Base-by-base conservation (phyloP, 805 yeast genomes). In the Pichia rugopelliculosa region DNA sequence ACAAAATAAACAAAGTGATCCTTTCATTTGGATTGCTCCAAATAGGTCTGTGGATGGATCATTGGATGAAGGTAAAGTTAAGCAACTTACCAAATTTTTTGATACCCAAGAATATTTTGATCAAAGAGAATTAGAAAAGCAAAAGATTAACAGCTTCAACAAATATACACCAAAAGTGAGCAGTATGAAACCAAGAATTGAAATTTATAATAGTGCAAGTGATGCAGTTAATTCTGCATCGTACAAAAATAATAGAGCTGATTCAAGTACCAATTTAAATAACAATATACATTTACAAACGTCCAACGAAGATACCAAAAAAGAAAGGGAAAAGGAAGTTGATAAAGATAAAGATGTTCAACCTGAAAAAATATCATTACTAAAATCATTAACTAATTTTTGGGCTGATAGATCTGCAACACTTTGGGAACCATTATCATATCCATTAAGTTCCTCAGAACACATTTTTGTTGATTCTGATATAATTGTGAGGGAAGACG, bases 381-480 rank as follows among this genome's bases (percentile, higher is more conserved):
- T 93, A 69, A 87, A 86, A 57, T 80, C 95, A 0, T 69, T 95
- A 47, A 79, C 95, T 0, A 87, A 82, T 57, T 93, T 93, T 65
- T 93, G 98, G 98, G 97, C 97, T 1, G 98, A 93, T 66, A 71
- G 99, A 58, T 87, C 98, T 1, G 93, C 97, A 0, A 84, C 95
- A 1, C 73, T 93, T 20, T 95, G 98, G 98, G 89, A 87, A 54
- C 95, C 96, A 0, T 70, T 93, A 30, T 83, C 78, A 18, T 90
- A 89, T 64, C 96, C 98, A 1, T 71, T 90, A 46, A 74, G 68
- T 37, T 75, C 89, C 0, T 75, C 84, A 0, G 98, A 93, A 60
- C 98, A 93, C 62, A 79, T 91, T 1, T 93, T 93, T 70, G 88
- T 87, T 18, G 98, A 95, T 60, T 87, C 95, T 8, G 88, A 87